Evolutionary conservation across 2,329 filamentous ascomycete species (phyloP).

Genomic region (Cercospora beticola): DNA sequence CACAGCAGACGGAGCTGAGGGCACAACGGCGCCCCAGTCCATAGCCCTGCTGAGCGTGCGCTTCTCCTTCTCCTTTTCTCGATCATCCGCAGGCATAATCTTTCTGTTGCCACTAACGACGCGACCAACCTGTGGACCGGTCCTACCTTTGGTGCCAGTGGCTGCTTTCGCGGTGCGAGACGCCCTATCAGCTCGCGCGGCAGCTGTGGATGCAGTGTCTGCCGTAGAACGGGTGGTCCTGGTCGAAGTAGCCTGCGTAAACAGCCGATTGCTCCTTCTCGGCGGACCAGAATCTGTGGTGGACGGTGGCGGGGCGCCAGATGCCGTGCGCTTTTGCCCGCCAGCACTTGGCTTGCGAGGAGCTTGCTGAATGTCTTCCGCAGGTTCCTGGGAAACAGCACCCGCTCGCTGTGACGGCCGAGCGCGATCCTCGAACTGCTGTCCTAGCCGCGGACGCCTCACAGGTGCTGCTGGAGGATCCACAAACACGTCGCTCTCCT

Average conservation of each 20-base stretch:
- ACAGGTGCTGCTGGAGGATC: conserved; percentile 53
- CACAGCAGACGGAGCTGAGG: conserved; percentile 30
- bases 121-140: conserved; percentile 71
- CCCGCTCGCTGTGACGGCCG: conserved; percentile 42
- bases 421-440: conserved; percentile 32
- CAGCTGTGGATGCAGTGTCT: conserved; percentile 53
- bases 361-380: conserved; percentile 37
- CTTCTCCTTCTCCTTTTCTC: conserved; percentile 58
- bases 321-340: conserved; percentile 85
- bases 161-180: conserved; percentile 59
- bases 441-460: conserved; percentile 38
- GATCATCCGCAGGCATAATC: conserved; percentile 47
- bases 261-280: conserved; percentile 48
- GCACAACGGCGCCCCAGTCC: conserved; percentile 46
- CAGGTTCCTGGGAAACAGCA: conserved; percentile 42
- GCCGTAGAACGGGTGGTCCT: conserved; percentile 62
- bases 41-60: conserved; percentile 60
- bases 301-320: conserved; percentile 54
- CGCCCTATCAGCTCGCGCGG: conserved; percentile 55
- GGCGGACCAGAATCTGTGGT: conserved; percentile 44
- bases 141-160: conserved; percentile 66
- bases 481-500: conserved; percentile 28
- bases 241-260: conserved; percentile 66
- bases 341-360: conserved; percentile 31
- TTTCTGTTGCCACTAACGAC: conserved; percentile 91